A percentile compares a stretch with the other conserved stretches of the same genome.
Evolutionary conservation across 345 rosid genomes (phyloP).

Genomic region (Psidium guajava): DNA sequence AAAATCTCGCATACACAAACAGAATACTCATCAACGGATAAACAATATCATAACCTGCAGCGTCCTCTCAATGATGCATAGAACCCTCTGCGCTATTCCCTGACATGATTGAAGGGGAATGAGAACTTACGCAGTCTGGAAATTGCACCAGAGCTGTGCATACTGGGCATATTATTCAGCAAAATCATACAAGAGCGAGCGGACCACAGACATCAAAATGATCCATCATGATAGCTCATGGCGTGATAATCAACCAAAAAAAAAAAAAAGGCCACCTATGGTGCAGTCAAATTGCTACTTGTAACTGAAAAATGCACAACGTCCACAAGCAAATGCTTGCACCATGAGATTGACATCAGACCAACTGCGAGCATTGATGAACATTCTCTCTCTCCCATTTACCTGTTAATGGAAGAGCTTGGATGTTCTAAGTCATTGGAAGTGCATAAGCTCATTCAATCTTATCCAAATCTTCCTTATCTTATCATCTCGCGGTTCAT

Average conservation of each 20-base stretch:
- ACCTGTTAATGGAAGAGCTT: neutral
- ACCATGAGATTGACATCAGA: neutral
- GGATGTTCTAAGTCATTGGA: neutral
- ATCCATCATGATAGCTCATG: neutral
- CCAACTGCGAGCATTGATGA: neutral
- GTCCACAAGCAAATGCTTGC: neutral
- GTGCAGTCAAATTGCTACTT: neutral
- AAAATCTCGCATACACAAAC: neutral
- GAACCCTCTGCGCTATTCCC: conserved; percentile 89
- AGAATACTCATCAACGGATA: neutral
- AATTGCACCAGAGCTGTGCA: neutral
- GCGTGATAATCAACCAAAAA: neutral
- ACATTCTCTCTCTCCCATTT: neutral
- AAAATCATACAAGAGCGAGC: neutral
- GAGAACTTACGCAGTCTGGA: neutral
- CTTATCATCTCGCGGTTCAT: neutral
- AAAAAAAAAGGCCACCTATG: neutral
- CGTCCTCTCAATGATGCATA: conserved; percentile 92
- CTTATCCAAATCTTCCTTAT: neutral
- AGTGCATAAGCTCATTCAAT: neutral
- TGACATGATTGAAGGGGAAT: neutral
- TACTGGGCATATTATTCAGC: neutral
- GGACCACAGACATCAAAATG: neutral
- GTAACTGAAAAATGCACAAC: neutral
- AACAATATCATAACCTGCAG: conserved; percentile 41